Base-by-base conservation (phyloP, 83 land plant species). In the Isoetes engelmannii region DNA sequence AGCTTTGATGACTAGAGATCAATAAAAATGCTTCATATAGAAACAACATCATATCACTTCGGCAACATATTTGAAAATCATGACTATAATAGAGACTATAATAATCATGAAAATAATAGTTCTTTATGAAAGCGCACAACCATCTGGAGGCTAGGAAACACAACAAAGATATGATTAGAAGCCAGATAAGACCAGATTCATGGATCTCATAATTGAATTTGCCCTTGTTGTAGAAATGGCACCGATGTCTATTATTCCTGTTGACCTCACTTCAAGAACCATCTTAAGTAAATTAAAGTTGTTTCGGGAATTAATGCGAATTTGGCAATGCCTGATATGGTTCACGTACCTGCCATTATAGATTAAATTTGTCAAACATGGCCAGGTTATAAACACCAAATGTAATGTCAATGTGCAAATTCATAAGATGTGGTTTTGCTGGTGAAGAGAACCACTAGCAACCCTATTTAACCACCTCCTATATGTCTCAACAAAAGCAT, bases 391-490 rank as follows among this genome's bases (percentile, higher is more conserved):
- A 28, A 28, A 28, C 2, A 28, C 43, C 12, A 48, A 44, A n/a
- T 12, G 28, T 18, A 50, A 20, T 13, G 5, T 44, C 47, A 28
- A 47, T 6, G 42, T 78, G 82, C 97, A 89, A 85, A 79, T 92
- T 94, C 81, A 92, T 57, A 0, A 92, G 74, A 54, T 85, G 89
- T 44, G 81, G 89, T 65, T 78, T 83, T 6, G 94, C 87, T 74
- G 89, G 95, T 51, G 85, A 70, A 5, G 64, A 73, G 79, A 77
- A 68, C 80, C 74, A 15, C 78, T 77, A 12, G 86, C 74, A 67
- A 82, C 84, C 48, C 68, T 73, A 5, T 70, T 85, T 47, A 92
- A 64, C 92, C 98, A 92, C 72, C 68, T 89, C 68, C 97, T 80
- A 53, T 84, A 89, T 5, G 82, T 91, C 65, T 81, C 64, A 44